Evolutionary conservation across 2,329 filamentous ascomycete genomes (phyloP).

Genomic region (Coccinonectria pachysandricola): DNA sequence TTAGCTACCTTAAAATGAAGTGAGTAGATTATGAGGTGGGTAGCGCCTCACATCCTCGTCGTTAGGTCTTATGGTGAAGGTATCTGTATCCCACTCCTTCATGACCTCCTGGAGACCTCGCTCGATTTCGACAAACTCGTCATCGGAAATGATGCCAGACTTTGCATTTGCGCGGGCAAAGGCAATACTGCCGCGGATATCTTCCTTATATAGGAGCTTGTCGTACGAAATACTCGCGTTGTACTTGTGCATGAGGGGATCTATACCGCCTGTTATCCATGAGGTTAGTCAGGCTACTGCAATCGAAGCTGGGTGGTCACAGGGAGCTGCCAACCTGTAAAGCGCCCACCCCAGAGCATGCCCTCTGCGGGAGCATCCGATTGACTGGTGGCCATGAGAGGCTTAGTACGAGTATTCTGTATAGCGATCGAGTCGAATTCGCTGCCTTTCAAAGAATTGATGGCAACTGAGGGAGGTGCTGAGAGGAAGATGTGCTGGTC

Average conservation of each 20-base stretch:
- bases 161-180: constrained; percentile 74
- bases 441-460: too few relatives aligned
- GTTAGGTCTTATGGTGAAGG: constrained; percentile 41
- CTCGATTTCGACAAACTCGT: constrained; percentile 68
- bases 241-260: constrained; percentile 79
- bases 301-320: constrained; percentile 14
- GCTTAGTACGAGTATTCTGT: too few relatives aligned
- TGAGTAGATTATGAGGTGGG: too few relatives aligned
- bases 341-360: neutral
- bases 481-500: too few relatives aligned
- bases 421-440: too few relatives aligned
- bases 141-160: constrained; percentile 58
- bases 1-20: constrained; percentile 9
- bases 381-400: too few relatives aligned
- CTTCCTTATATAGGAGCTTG: constrained; percentile 66
- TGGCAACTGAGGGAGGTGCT: too few relatives aligned
- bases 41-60: constrained; percentile 39
- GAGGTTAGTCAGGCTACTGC: constrained; percentile 20
- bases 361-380: too few relatives aligned
- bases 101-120: constrained; percentile 51
- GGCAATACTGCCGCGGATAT: constrained; percentile 71
- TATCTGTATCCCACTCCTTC: constrained; percentile 43
- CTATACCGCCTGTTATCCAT: constrained; percentile 41
- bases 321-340: constrained; percentile 24
- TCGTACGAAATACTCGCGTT: constrained; percentile 74